Conservation (phyloP, 495 filamentous ascomycete genomes). For the Ascodesmis nigricans region DNA sequence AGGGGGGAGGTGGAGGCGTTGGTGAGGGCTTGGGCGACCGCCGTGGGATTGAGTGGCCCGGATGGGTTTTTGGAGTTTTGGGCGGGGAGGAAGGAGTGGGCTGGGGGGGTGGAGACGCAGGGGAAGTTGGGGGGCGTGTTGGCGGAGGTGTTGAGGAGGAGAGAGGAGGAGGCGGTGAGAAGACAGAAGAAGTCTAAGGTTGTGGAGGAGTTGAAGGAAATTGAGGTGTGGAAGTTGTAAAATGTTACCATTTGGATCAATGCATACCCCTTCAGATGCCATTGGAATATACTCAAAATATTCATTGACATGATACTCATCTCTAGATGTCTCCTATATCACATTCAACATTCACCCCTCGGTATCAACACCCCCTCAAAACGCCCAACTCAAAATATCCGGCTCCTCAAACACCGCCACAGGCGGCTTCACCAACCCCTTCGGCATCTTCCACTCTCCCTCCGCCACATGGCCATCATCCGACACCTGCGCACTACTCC, state of each 20-base stretch:
- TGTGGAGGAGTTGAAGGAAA: conserved; percentile 26
- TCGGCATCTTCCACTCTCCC: conserved; percentile 2
- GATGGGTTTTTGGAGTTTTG: conserved; percentile 68
- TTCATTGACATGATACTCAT: no score
- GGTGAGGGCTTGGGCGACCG: conserved; percentile 21
- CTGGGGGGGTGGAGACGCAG: conserved; percentile 45
- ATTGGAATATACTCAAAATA: no score
- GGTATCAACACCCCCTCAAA: no score
- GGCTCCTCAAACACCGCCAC: conserved; percentile 80
- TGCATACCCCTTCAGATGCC: no score
- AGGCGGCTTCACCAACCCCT: conserved; percentile 34
- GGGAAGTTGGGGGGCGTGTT: conserved; percentile 35
- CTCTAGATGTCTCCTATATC: no score
- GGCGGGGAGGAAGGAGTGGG: conserved; percentile 53
- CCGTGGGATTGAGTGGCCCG: conserved; percentile 60
- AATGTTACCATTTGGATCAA: no score
- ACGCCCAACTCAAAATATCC: conserved; percentile 44
- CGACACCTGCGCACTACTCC: conserved; percentile 44
- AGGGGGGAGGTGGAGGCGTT: conserved; percentile 10
- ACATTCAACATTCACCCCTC: no score
- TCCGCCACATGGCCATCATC: conserved; percentile 1
- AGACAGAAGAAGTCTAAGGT: no score
- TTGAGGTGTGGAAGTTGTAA: conserved; percentile 28
- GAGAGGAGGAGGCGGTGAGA: no score
- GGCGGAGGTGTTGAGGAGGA: conserved; percentile 24